Base-by-base conservation (phyloP, 208 protist genomes). In the Leishmania tarentolae region DNA sequence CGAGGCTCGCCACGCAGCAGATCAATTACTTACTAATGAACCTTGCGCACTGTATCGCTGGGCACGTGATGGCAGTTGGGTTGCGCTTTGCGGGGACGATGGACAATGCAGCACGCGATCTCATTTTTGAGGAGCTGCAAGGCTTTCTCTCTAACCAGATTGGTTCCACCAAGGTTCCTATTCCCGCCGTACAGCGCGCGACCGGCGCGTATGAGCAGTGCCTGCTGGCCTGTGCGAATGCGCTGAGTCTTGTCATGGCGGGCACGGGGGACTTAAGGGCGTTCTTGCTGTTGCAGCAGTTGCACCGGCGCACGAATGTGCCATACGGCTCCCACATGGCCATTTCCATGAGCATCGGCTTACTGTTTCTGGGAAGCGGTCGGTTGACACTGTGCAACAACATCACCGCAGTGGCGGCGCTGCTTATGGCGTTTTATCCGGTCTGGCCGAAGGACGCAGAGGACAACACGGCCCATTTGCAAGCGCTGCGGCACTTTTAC, bases 241-340 rank as follows among this genome's bases (percentile, higher is more conserved):
- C 94, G 9, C 59, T 95, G 56, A 80, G 86, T 28, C 80, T 97
- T 19, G 96, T 99, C 17, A 98, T 99, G 95, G 90, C 97, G 13
- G 98, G 98, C 59, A 98, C 90, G 3, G 98, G 98, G 17, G 90
- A 99, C 83, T 72, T 96, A 17, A 79, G 92, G 46, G 84, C 88
- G 2, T 87, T 99, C 6, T 74, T 81, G 28, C 68, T 95, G 3
- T 79, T 99, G 40, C 90, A 93, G 61, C 87, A 84, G 31, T 75
- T 98, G 13, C 86, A 97, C 75, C 82, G 80, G 6, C 88, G 87
- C 61, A 80, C 86, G 8, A 87, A 94, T 44, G 85, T 93, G 5
- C 76, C 84, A 8, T 99, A 99, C 88, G 98, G 99, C 40, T 86
- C 89, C 44, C 96, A 99, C 86, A 98, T 99, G 97, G 92, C 97